phyloP scores from a whole-genome alignment of 2,329 filamentous ascomycete genomes.

The Talaromyces rugulosus region DNA sequence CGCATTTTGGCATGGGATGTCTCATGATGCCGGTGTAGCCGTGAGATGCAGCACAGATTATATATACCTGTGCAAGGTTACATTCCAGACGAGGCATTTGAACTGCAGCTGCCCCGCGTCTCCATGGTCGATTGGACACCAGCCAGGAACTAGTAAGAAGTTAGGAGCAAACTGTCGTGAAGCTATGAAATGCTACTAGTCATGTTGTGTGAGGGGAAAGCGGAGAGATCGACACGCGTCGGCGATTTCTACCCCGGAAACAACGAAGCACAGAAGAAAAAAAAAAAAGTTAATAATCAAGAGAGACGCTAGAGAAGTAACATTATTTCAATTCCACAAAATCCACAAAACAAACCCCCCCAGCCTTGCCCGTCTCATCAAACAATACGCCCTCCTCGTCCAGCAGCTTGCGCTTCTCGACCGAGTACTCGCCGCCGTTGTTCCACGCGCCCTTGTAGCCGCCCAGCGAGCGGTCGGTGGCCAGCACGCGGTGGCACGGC shows the following conservation, averaged over 20 bases:
- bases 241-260: neutral
- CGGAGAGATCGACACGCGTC: neutral
- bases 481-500: constrained; percentile 77
- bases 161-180: neutral
- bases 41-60: neutral
- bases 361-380: constrained; percentile 38
- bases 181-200: neutral
- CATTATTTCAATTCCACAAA: constrained; percentile 22
- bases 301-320: neutral
- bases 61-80: neutral
- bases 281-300: neutral
- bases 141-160: neutral
- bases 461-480: constrained; percentile 59
- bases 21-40: neutral
- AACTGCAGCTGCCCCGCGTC: neutral
- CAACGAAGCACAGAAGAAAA: neutral
- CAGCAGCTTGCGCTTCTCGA: constrained; percentile 39
- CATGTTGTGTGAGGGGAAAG: neutral
- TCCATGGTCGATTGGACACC: neutral
- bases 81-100: neutral
- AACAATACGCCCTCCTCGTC: constrained; percentile 42
- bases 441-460: constrained; percentile 51
- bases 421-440: constrained; percentile 40
- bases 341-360: constrained; percentile 29
- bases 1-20: neutral